Percentiles rank a stretch among this genome's conserved stretches.
These are phyloP conservation scores for Spergularia marina DNA, from an alignment of 148 eudicot species.

Conservation along the genomic window DNA sequence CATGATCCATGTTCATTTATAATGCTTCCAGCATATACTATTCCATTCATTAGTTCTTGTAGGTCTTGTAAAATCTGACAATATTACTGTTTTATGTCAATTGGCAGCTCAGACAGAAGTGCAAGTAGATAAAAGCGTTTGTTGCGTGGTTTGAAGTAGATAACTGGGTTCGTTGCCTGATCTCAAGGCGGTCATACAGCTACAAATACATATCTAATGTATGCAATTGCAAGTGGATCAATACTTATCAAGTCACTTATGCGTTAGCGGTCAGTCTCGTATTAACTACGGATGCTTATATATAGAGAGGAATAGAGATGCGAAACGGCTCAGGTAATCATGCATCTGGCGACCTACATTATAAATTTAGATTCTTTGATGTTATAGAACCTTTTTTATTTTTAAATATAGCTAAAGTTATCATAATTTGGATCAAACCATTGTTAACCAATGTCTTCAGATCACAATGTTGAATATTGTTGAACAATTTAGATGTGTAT, in stretches of 20 bases:
- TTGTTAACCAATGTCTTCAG: background rate
- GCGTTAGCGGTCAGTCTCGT: background rate
- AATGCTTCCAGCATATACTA: too few relatives aligned
- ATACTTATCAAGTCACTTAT: background rate
- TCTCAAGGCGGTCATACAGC: background rate
- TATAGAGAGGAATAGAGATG: background rate
- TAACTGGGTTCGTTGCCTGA: background rate
- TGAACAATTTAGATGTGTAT: background rate
- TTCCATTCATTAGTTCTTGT: too few relatives aligned
- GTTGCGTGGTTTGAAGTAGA: too few relatives aligned
- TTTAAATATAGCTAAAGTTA: background rate
- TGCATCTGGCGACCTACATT: constrained; percentile 1
- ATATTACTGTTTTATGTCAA: too few relatives aligned
- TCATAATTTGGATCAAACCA: background rate
- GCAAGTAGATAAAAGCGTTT: too few relatives aligned
- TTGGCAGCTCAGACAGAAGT: too few relatives aligned
- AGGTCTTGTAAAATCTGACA: too few relatives aligned
- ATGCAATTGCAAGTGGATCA: background rate
- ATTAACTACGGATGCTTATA: constrained; percentile 10
- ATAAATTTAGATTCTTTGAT: background rate
- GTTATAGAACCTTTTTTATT: background rate
- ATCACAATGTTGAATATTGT: background rate
- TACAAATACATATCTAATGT: background rate
- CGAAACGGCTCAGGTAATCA: background rate
- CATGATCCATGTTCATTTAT: too few relatives aligned